Conservation (phyloP, 148 eudicot species). For the Drosera capensis region DNA sequence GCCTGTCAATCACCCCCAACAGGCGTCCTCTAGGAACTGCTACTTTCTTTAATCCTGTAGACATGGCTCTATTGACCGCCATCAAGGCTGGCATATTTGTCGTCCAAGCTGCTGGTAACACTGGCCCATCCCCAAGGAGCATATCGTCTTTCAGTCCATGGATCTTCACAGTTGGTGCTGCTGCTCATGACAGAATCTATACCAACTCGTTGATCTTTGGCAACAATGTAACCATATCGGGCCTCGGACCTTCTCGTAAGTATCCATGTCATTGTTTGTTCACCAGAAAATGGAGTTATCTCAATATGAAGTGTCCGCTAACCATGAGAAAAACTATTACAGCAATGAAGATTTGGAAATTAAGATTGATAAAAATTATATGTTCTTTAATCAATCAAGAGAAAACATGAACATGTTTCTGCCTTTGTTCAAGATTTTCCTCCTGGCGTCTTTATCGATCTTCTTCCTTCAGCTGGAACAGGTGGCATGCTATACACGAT, state of each 20-base stretch:
- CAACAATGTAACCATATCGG: conserved; percentile 58
- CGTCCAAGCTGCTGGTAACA: conserved; percentile 98
- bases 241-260: conserved; percentile 98
- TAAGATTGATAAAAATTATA: no score
- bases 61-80: conserved; percentile 89
- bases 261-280: neutral
- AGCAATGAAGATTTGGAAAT: no score
- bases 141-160: conserved; percentile 93
- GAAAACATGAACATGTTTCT: no score
- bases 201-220: conserved; percentile 72
- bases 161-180: conserved; percentile 98
- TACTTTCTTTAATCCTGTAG: conserved; percentile 92
- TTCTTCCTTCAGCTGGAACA: conserved; percentile 63
- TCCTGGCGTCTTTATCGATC: neutral
- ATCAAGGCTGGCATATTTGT: conserved; percentile 83
- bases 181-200: conserved; percentile 82
- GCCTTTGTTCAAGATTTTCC: neutral
- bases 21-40: conserved; percentile 99
- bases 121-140: conserved; percentile 95
- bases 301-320: neutral
- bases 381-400: no score
- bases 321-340: no score
- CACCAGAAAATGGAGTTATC: neutral
- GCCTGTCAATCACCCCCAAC: conserved; percentile 96
- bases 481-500: conserved; percentile 27